These are phyloP conservation scores for Puccinia polysora DNA, from an alignment of 1,284 basidiomycete species.

Conservation along the genomic window DNA sequence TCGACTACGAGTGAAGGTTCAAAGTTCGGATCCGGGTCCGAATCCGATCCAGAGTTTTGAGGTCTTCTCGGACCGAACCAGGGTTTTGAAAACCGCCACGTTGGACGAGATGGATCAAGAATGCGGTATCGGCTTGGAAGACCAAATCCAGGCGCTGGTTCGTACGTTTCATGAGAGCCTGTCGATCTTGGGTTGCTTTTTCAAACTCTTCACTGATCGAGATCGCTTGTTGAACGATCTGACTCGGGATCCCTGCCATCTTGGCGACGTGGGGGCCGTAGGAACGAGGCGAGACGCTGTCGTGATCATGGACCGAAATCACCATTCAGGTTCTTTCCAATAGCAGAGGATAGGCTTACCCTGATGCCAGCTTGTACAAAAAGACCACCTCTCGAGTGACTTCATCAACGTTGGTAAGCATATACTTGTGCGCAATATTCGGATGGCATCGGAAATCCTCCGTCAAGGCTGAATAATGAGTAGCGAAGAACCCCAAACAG, in stretches of 20 bases:
- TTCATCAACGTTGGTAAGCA: conserved; percentile 87
- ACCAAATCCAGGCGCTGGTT: conserved; percentile 4
- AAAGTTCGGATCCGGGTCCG: not conserved
- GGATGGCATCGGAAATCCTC: conserved; percentile 85
- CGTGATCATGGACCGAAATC: conserved; percentile 28
- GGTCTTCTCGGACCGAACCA: not conserved
- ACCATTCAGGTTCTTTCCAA: not conserved
- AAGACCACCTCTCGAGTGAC: conserved; percentile 82
- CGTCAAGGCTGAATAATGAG: conserved; percentile 79
- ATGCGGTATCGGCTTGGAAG: conserved; percentile 36
- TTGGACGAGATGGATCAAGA: conserved; percentile 16
- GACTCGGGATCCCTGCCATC: conserved; percentile 47
- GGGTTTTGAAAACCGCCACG: not conserved
- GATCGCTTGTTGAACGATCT: conserved; percentile 76
- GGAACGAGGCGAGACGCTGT: conserved; percentile 48
- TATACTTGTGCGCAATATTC: conserved; percentile 87
- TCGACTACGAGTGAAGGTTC: not conserved
- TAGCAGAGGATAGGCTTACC: conserved; percentile 61
- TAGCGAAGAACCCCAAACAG: conserved; percentile 64
- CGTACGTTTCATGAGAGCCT: not conserved
- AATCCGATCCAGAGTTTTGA: conserved; percentile 5
- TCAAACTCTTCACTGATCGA: conserved; percentile 82
- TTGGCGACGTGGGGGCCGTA: conserved; percentile 49
- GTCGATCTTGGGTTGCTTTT: conserved; percentile 56
- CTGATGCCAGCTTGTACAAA: conserved; percentile 84